Evolutionary conservation across 139 green algal genomes (phyloP).

Genomic region (Edaphochlamys debaryana): DNA sequence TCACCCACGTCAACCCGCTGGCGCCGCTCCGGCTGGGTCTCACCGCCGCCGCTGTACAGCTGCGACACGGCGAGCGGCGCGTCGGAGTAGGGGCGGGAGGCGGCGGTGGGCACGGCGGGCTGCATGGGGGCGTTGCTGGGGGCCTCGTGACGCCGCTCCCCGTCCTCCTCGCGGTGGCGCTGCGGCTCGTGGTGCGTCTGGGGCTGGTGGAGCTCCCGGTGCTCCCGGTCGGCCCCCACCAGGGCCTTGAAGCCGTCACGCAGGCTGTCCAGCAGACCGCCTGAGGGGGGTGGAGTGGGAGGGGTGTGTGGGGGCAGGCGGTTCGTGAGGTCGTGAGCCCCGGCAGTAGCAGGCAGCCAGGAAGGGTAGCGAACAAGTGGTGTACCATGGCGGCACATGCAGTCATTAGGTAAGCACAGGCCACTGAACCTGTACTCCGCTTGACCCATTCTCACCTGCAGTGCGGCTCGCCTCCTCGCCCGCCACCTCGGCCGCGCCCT

Average conservation of each 20-base stretch:
- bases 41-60: not conserved
- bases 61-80: not conserved
- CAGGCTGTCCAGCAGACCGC: not conserved
- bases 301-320: no score
- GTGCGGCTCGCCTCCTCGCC: not conserved
- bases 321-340: no score
- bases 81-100: not conserved
- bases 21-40: not conserved
- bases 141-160: not conserved
- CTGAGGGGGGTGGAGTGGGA: not conserved
- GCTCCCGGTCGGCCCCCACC: not conserved
- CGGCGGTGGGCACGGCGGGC: no score
- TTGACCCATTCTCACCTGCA: not conserved
- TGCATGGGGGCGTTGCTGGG: no score
- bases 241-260: not conserved
- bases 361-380: no score
- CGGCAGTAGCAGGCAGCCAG: no score
- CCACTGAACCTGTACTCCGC: no score
- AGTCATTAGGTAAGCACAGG: not conserved
- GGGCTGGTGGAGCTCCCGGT: not conserved
- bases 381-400: not conserved
- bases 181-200: not conserved
- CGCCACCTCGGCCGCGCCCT: slow-evolving; percentile 22
- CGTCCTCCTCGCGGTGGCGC: not conserved
- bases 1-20: not conserved